Evolutionary conservation across 768 basidiomycete genomes (phyloP).

Genomic region (Termitomyces sp.): DNA sequence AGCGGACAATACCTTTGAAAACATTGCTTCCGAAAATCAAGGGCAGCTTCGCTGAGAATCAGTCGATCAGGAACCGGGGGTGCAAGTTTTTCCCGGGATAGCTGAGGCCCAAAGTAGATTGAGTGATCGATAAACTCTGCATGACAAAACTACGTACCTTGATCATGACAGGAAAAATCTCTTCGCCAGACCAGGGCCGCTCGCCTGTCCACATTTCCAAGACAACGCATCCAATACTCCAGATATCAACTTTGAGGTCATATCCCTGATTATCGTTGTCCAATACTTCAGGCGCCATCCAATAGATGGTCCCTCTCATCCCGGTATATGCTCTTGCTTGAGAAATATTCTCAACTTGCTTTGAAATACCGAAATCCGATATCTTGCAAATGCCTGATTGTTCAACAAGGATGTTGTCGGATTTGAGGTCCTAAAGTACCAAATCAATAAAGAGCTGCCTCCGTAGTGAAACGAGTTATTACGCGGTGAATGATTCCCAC

Average conservation of each 20-base stretch:
- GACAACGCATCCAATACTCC: conserved; percentile 91
- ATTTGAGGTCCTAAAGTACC: conserved; percentile 70
- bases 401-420: conserved; percentile 92
- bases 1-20: conserved; percentile 53
- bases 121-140: background rate
- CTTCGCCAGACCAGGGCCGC: conserved; percentile 79
- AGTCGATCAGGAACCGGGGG: conserved; percentile 77
- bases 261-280: conserved; percentile 71
- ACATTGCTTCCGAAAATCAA: conserved; percentile 72
- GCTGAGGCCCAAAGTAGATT: conserved; percentile 29
- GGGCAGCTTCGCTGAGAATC: conserved; percentile 51
- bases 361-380: conserved; percentile 96
- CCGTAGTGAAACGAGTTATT: conserved; percentile 3
- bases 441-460: conserved; percentile 1
- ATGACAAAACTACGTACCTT: conserved; percentile 44
- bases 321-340: conserved; percentile 58
- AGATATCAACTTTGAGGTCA: conserved; percentile 92
- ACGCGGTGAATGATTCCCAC: conserved; percentile 84
- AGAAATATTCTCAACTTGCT: conserved; percentile 68
- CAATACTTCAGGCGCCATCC: conserved; percentile 93
- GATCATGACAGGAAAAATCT: conserved; percentile 70
- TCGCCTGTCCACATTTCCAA: conserved; percentile 96
- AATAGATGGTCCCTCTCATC: conserved; percentile 89
- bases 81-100: conserved; percentile 56
- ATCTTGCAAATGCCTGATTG: conserved; percentile 86